phyloP scores from a whole-genome alignment of 2,329 filamentous ascomycete species.

The Trichoderma sp. region DNA sequence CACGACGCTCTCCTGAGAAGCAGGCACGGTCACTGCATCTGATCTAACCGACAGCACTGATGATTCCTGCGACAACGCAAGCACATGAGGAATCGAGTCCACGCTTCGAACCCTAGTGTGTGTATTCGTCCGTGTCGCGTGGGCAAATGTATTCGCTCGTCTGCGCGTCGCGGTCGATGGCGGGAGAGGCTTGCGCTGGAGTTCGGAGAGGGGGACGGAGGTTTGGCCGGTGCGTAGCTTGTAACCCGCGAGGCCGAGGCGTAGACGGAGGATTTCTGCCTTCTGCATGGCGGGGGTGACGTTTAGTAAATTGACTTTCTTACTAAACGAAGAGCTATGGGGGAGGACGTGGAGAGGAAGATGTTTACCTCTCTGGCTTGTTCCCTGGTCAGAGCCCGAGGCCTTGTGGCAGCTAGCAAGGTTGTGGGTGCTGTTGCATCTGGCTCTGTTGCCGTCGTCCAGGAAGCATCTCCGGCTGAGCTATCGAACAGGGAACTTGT shows the following conservation, averaged over 20 bases:
- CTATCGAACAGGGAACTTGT: conserved; percentile 54
- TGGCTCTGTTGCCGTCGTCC: conserved; percentile 53
- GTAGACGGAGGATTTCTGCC: conserved; percentile 65
- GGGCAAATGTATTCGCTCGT: not conserved
- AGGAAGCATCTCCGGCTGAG: conserved; percentile 49
- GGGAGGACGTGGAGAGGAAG: not conserved
- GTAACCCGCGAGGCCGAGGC: conserved; percentile 72
- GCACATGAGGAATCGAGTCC: conserved; percentile 1
- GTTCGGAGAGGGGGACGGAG: conserved; percentile 61
- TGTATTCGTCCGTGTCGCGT: not conserved
- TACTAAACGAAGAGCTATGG: not conserved
- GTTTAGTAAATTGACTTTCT: not conserved
- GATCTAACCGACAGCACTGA: not conserved
- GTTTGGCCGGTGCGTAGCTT: conserved; percentile 75
- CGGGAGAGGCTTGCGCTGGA: conserved; percentile 46
- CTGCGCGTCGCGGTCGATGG: conserved; percentile 17
- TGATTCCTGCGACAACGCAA: not conserved
- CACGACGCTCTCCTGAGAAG: conserved; percentile 10
- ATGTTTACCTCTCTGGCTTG: conserved; percentile 52
- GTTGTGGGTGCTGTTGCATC: conserved; percentile 33
- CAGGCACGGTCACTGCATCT: not conserved
- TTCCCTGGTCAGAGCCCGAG: conserved; percentile 49
- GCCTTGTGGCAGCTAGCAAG: conserved; percentile 22
- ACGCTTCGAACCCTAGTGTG: not conserved
- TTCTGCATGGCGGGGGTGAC: conserved; percentile 42